Base-by-base conservation (phyloP, 2,329 filamentous ascomycete species). In the Colletotrichum tanaceti region DNA sequence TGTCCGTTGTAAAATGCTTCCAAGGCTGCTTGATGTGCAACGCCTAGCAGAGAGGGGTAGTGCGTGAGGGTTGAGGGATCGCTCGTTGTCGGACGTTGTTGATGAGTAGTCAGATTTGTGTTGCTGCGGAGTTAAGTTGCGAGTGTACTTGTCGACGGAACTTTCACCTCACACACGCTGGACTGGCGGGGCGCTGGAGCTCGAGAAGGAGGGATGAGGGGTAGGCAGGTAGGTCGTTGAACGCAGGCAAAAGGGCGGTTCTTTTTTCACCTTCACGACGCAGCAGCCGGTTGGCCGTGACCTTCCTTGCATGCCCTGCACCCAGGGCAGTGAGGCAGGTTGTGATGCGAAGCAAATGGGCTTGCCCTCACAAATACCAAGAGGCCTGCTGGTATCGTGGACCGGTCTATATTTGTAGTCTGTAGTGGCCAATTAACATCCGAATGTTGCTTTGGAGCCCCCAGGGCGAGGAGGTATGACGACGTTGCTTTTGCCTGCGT, bases 351-450 rank as follows among this genome's bases (percentile, higher is more conserved):
- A 38, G 35, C 41, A 38, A 20, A 64, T 39, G n/a, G 32, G 39
- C 61, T 65, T 46, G 47, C 22, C 35, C 20, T 39, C 32, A 50
- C 24, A 43, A 66, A 44, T 14, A 57, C 24, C 18, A 16, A 61
- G 28, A 35, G 52, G n/a, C n/a, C 18, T 61, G 50, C 55, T 43
- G 55, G 65, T 60, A 50, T 61, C 43, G 55, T 62, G 46, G 55
- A 22, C 44, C 50, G 24, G 43, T 46, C 63, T 61, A 50, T 66
- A 61, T 65, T 57, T 65, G 63, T 66, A 66, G 66, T 61, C 66
- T 65, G 66, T 39, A 57, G 32, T 49, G 55, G 39, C 55, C 62
- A 50, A 60, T 65, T 20, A 61, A 66, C 54, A 55, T 58, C 57
- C 44, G 61, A n/a, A 52, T n/a, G 44, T 46, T 20, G 24, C 57